These are phyloP conservation scores for Pichia thaimueangensis DNA, from an alignment of 805 yeast genomes.

Conservation along the genomic window DNA sequence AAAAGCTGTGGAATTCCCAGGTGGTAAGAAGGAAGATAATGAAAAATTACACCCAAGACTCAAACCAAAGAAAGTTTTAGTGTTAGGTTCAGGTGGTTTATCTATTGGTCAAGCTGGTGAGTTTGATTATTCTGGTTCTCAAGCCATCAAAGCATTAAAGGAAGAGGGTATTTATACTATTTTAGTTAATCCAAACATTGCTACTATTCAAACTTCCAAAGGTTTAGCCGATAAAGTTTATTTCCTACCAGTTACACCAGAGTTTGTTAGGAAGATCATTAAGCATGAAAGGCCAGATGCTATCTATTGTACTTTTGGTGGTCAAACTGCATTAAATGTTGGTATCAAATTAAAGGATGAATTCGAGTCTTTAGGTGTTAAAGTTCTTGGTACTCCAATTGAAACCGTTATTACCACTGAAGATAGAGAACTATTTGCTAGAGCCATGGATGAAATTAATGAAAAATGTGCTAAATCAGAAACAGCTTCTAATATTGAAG, in stretches of 20 bases:
- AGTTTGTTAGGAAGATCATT: constrained; percentile 92
- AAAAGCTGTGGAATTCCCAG: constrained; percentile 84
- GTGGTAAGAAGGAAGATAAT: constrained; percentile 73
- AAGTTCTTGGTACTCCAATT: constrained; percentile 93
- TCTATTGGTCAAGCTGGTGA: constrained; percentile 99
- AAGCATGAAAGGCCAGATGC: constrained; percentile 95
- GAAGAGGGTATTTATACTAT: constrained; percentile 97
- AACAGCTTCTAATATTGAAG: constrained; percentile 73
- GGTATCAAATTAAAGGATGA: constrained; percentile 95
- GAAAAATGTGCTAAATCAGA: constrained; percentile 94
- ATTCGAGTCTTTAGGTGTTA: constrained; percentile 84
- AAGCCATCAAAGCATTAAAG: constrained; percentile 96
- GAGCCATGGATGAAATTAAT: constrained; percentile 88
- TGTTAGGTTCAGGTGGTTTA: constrained; percentile 96
- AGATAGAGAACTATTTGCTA: constrained; percentile 93
- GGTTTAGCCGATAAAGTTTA: constrained; percentile 98
- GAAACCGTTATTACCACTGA: constrained; percentile 96
- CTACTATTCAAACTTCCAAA: constrained; percentile 96
- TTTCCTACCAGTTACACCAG: constrained; percentile 96
- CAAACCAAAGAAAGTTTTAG: constrained; percentile 83
- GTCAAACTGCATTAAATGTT: constrained; percentile 95
- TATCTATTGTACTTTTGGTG: constrained; percentile 95
- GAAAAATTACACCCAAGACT: constrained; percentile 69
- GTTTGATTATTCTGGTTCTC: constrained; percentile 97
- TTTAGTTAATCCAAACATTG: constrained; percentile 94